Evolutionary conservation across 768 basidiomycete species (phyloP).

Genomic region (Lentinula boryana): DNA sequence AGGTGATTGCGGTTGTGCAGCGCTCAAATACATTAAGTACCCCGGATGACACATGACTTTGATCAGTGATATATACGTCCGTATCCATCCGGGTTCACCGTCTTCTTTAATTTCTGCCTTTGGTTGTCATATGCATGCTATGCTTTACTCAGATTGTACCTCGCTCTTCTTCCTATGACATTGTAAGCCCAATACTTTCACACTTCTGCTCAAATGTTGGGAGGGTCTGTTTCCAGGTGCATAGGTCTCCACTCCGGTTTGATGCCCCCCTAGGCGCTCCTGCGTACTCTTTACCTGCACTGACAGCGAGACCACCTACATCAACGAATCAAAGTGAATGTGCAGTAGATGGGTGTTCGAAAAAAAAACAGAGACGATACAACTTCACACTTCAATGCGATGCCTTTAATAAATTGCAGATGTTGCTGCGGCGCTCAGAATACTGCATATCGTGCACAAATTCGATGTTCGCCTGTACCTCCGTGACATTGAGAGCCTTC

Average conservation of each 20-base stretch:
- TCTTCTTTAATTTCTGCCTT: neutral
- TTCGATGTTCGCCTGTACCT: neutral
- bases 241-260: slow-evolving; percentile 2
- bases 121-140: neutral
- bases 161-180: neutral
- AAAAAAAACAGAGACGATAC: neutral
- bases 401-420: neutral
- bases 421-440: neutral
- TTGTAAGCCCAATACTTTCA: neutral
- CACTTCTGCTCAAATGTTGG: neutral
- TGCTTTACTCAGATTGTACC: neutral
- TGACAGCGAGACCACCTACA: neutral
- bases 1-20: neutral
- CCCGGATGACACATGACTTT: neutral
- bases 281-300: neutral
- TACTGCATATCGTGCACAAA: neutral
- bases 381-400: neutral
- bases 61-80: neutral
- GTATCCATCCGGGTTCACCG: neutral
- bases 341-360: neutral
- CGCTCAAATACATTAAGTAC: neutral
- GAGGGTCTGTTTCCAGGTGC: neutral
- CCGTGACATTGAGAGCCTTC: too few species aligned
- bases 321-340: neutral
- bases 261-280: neutral